Percentiles rank a stretch among this genome's conserved stretches.
These are phyloP conservation scores for Aspergillus sp. DNA, from an alignment of 2,329 filamentous ascomycete species.

Conservation along the genomic window DNA sequence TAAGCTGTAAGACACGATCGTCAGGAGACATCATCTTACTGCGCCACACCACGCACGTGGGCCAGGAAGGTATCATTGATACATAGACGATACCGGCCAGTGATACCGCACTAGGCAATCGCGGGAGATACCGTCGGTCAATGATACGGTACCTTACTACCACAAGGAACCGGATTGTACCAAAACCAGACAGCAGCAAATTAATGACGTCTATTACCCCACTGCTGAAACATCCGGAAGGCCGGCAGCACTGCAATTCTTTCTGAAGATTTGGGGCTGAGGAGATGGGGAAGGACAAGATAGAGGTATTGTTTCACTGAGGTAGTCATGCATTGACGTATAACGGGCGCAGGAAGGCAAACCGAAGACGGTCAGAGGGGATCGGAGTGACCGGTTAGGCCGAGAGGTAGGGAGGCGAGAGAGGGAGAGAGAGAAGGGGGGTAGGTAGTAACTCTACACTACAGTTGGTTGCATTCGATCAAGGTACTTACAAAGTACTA, in stretches of 20 bases:
- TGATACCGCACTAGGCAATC: not conserved
- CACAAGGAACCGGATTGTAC: constrained; percentile 3
- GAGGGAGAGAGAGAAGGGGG: not conserved
- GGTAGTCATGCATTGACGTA: constrained; percentile 2
- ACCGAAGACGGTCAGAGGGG: not conserved
- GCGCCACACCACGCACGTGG: constrained; percentile 15
- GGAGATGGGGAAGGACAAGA: not conserved
- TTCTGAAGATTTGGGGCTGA: not conserved
- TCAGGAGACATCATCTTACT: constrained; percentile 1
- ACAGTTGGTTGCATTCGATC: not conserved
- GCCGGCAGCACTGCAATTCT: constrained; percentile 1
- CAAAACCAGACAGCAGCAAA: constrained; percentile 2
- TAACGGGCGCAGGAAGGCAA: not conserved
- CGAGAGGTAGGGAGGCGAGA: not conserved
- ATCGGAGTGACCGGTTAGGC: not conserved
- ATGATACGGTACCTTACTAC: constrained; percentile 2
- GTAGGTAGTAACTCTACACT: not conserved
- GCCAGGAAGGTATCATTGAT: constrained; percentile 4
- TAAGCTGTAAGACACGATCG: not conserved
- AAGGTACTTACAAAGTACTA: not conserved
- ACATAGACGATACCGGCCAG: constrained; percentile 2
- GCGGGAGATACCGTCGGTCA: not conserved
- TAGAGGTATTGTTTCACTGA: not conserved
- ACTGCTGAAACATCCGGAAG: constrained; percentile 9
- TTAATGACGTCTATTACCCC: constrained; percentile 9